Percentiles rank a stretch among this genome's conserved stretches.
phyloP scores from a whole-genome alignment of 768 basidiomycete species.

The Rhodotorula toruloides region DNA sequence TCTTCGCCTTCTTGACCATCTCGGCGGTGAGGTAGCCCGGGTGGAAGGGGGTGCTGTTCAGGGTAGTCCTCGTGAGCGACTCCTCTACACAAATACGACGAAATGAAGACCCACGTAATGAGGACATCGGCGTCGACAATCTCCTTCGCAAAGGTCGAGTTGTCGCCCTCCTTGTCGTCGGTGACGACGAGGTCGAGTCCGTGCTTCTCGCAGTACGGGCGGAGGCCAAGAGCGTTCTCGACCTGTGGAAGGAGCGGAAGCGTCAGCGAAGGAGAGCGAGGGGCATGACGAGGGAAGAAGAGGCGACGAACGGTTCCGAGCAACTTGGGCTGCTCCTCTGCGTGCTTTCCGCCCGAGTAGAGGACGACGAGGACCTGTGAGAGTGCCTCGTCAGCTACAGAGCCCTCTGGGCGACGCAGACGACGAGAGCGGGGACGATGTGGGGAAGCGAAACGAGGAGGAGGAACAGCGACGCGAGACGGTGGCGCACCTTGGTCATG shows the following conservation, averaged over 20 bases:
- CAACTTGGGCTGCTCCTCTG: constrained; percentile 34
- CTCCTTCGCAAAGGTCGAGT: constrained; percentile 42
- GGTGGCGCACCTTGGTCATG: constrained; percentile 14
- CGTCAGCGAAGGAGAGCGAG: constrained; percentile 50
- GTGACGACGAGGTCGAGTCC: constrained; percentile 50
- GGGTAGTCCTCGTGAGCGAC: too few relatives aligned
- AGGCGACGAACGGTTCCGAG: constrained; percentile 7
- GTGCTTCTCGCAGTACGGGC: constrained; percentile 40
- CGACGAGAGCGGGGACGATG: background rate
- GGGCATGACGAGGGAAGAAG: background rate
- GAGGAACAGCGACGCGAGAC: background rate
- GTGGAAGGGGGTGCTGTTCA: constrained; percentile 43
- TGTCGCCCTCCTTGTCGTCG: constrained; percentile 48
- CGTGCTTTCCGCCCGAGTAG: constrained; percentile 39
- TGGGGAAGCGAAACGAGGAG: background rate
- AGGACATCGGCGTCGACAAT: constrained; percentile 43
- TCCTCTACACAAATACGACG: too few relatives aligned
- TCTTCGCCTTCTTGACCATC: constrained; percentile 60
- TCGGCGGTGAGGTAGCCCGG: constrained; percentile 42
- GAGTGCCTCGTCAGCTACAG: background rate
- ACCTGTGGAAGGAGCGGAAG: constrained; percentile 50
- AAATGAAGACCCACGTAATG: background rate
- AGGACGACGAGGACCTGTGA: constrained; percentile 36
- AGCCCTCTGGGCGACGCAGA: background rate
- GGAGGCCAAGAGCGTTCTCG: constrained; percentile 55